Evolutionary conservation across 2,329 filamentous ascomycete species (phyloP), one percentile per base, ranked within the genome.

Genomic region (Claviceps humidiphila): DNA sequence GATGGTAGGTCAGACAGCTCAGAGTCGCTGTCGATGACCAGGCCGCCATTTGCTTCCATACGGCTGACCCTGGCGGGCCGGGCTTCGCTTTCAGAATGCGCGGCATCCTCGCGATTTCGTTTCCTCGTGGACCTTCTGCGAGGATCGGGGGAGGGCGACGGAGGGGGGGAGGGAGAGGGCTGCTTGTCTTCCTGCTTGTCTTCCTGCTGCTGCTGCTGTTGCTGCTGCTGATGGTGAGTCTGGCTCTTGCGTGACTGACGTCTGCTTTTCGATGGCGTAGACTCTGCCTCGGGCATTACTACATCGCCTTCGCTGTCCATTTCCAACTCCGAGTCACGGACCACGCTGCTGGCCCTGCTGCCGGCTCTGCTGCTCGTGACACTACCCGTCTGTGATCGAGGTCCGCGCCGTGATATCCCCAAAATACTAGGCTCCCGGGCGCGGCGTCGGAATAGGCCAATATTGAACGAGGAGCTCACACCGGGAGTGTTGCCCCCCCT

Each of bases 221-320:
- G 8, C 20, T 24, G 41, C 5, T 43, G 20, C 26, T 54, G 50
- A 47, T 59, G 58, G 16, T 66, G 44, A 11, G 4, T 20, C 34
- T 53, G 49, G 48, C 60, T 58, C n/a, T 65, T 64, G 47, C 64
- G 64, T 42, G 66, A 68, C 39, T 69, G 68, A 20, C 74, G 66
- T 48, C 63, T 56, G 34, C 59, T 62, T 53, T 80, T 76, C 26
- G 84, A 60, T 3, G 84, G 83, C 6, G 84, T 87, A 16, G 82
- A 84, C 66, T 85, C 82, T 30, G 80, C 81, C 53, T 86, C 81
- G 75, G 83, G 50, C 71, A 74, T 60, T 80, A 84, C 58, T 26
- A 11, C 44, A 58, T 74, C 64, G 56, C 66, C 58, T 50, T 77
- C 74, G 22, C 77, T 70, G 11, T 71, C 66, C 37, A 47, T 26